Percentiles rank a stretch among this genome's conserved stretches.
Conservation (phyloP, 2,329 filamentous ascomycete species). For the Penicillium sp. region DNA sequence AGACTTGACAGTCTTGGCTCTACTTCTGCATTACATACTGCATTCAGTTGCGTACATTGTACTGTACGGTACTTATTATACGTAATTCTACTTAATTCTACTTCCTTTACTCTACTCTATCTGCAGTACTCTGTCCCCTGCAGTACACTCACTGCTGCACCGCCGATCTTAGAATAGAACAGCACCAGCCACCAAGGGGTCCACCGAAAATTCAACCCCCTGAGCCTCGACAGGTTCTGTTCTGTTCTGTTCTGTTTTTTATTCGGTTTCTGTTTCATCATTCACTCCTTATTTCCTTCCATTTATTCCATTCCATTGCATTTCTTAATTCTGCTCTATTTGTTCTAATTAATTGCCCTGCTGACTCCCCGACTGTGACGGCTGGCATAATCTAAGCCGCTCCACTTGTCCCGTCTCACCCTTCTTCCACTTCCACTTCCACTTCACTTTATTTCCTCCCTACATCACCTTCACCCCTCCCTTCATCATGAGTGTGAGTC, state of each 20-base stretch:
- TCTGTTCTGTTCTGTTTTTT: too few species aligned
- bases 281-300: neutral
- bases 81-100: too few species aligned
- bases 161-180: neutral
- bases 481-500: conserved; percentile 57
- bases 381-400: too few species aligned
- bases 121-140: neutral
- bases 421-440: conserved; percentile 19
- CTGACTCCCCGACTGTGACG: too few species aligned
- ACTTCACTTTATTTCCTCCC: conserved; percentile 5
- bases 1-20: too few species aligned
- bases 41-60: too few species aligned
- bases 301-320: neutral
- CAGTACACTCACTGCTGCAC: neutral
- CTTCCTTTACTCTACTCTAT: too few species aligned
- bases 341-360: neutral
- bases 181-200: neutral
- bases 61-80: too few species aligned
- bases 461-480: too few species aligned
- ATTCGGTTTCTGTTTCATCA: too few species aligned
- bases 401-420: conserved; percentile 30
- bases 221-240: neutral
- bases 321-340: neutral
- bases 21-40: too few species aligned
- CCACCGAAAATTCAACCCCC: conserved; percentile 3